Conservation (phyloP, 805 yeast species). For the Saturnispora hagleri region DNA sequence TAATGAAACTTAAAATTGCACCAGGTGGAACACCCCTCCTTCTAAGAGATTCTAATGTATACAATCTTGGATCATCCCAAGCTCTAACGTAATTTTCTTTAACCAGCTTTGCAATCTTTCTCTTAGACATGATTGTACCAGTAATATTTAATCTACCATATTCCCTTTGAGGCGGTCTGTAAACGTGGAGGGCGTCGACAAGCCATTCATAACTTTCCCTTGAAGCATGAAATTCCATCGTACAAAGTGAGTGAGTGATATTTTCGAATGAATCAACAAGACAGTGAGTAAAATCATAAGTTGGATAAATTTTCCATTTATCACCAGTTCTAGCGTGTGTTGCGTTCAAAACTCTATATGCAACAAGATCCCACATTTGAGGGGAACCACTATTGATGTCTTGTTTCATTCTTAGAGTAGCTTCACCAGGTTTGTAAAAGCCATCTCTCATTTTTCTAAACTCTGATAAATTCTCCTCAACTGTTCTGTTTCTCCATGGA, state of each 20-base stretch:
- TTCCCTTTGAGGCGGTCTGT: conserved; percentile 98
- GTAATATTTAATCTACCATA: conserved; percentile 93
- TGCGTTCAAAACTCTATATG: conserved; percentile 87
- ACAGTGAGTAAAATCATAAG: conserved; percentile 98
- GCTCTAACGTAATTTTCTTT: conserved; percentile 76
- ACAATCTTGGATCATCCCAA: conserved; percentile 98
- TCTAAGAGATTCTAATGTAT: conserved; percentile 86
- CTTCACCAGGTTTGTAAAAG: conserved; percentile 78
- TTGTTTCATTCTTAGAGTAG: conserved; percentile 94
- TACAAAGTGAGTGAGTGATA: conserved; percentile 91
- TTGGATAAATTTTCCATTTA: conserved; percentile 97
- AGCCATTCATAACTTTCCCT: conserved; percentile 98
- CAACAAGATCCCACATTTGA: conserved; percentile 99
- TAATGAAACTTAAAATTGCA: conserved; percentile 85
- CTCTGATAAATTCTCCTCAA: conserved; percentile 67
- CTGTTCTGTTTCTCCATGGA: conserved; percentile 57
- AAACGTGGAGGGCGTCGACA: conserved; percentile 89
- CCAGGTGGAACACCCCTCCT: conserved; percentile 99
- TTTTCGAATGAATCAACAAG: conserved; percentile 96
- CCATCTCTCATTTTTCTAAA: conserved; percentile 93
- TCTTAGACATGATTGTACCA: conserved; percentile 89
- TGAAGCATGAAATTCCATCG: conserved; percentile 86
- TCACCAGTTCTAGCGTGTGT: conserved; percentile 95
- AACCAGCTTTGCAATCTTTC: conserved; percentile 91
- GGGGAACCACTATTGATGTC: conserved; percentile 86